A percentile compares a stretch with the other conserved stretches of the same genome.
These are phyloP conservation scores for Arthrinium phaeospermum DNA, from an alignment of 2,329 filamentous ascomycete genomes.

Conservation along the genomic window DNA sequence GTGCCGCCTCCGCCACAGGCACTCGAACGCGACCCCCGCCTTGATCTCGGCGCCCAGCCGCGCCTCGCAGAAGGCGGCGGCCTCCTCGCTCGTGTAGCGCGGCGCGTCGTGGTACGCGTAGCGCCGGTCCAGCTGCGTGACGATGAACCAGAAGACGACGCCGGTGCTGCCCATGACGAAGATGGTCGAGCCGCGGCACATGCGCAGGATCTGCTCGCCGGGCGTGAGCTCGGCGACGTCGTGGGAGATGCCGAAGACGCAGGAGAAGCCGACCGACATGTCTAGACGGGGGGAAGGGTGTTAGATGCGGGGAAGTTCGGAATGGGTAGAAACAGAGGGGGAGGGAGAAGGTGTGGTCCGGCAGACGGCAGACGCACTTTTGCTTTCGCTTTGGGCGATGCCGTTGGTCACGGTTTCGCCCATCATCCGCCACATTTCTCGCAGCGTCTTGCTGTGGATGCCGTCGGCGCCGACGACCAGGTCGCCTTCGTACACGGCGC, in stretches of 20 bases:
- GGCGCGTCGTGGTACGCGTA: slow-evolving; percentile 10
- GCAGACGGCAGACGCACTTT: not conserved
- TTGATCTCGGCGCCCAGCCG: not conserved
- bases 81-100: not conserved
- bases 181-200: not conserved
- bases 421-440: slow-evolving; percentile 33
- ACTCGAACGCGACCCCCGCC: not conserved
- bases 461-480: slow-evolving; percentile 51
- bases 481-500: slow-evolving; percentile 40
- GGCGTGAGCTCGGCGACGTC: not conserved
- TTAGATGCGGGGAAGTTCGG: too few relatives aligned
- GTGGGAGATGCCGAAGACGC: slow-evolving; percentile 17
- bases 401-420: not conserved
- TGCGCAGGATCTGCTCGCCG: slow-evolving; percentile 17
- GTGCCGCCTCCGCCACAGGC: not conserved
- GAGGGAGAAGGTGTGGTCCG: too few relatives aligned
- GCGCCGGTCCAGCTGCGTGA: slow-evolving; percentile 11
- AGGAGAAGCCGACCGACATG: not conserved
- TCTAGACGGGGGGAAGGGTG: not conserved
- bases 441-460: slow-evolving; percentile 43
- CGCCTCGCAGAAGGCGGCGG: not conserved
- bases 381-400: not conserved
- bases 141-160: slow-evolving; percentile 16
- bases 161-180: not conserved
- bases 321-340: too few relatives aligned